Evolutionary conservation across 305 asterid genomes (phyloP).

Genomic region (Fraxinus latifolia): DNA sequence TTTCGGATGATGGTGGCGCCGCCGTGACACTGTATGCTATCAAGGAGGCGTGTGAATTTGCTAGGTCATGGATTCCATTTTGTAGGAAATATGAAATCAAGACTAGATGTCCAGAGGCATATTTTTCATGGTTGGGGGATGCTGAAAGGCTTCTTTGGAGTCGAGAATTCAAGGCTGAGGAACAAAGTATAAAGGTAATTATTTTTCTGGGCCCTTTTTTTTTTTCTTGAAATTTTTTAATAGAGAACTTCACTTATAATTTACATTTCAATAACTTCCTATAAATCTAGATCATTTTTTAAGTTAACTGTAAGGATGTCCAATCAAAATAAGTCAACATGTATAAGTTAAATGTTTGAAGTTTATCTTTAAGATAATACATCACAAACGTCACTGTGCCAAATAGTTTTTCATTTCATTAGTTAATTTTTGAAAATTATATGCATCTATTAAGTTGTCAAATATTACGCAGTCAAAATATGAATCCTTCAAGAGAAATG

Average conservation of each 20-base stretch:
- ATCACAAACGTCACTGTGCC: too few species aligned
- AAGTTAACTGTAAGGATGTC: not conserved
- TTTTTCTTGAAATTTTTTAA: not conserved
- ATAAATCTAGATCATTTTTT: not conserved
- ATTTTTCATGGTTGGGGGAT: constrained; percentile 52
- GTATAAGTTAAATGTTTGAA: too few species aligned
- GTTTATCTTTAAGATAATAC: not conserved
- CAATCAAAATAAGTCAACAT: not conserved
- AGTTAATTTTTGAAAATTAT: too few species aligned
- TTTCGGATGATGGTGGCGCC: constrained; percentile 82
- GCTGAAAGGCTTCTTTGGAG: constrained; percentile 42
- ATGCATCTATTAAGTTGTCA: not conserved
- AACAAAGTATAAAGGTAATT: constrained; percentile 50
- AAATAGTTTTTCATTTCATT: too few species aligned
- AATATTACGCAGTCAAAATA: constrained; percentile 43
- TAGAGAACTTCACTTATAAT: not conserved
- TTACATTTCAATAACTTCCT: not conserved
- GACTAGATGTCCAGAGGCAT: constrained; percentile 69
- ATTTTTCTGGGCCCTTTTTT: not conserved
- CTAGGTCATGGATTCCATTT: constrained; percentile 62
- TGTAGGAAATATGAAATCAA: constrained; percentile 61
- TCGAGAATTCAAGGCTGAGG: constrained; percentile 46
- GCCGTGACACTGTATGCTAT: constrained; percentile 59
- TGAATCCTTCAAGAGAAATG: constrained; percentile 62
- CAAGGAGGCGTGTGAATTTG: constrained; percentile 60